Base-by-base conservation (phyloP, 768 basidiomycete genomes). In the Goffeauzyma gilvescens region DNA sequence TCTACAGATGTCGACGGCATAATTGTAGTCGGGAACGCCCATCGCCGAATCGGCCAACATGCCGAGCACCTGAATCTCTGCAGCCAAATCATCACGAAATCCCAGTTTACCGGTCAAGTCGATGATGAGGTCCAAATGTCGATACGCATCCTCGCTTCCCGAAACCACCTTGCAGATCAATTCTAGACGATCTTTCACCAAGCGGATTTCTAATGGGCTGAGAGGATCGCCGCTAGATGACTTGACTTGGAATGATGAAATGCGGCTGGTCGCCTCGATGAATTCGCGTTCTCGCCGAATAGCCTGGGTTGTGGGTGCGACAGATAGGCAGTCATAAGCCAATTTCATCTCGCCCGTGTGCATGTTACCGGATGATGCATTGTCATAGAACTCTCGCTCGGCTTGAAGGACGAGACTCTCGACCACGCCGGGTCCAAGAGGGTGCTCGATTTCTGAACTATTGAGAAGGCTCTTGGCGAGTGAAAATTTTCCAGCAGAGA, bases 251-350 rank as follows among this genome's bases (percentile, higher is more conserved):
- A 84, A 98, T 3, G 90, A 85, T n/a, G 79, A 75, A 9, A 98
- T 76, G 2, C 84, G 78, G 20, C 86, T 90, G 1, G 93, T 98
- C 2, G 93, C 93, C 66, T 96, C 89, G 49, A 98, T 93, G 63
- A 95, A 98, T 42, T 85, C 80, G 43, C 77, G 79, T 59, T 95
- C 85, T 45, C 67, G 68, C 12, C 62, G 51, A 42, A 89, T 69
- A 0, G 67, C 68, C 14, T 75, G 72, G 0, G 85, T 78, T 4
- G 68, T 63, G 5, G 67, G 68, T 1, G 81, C 76, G 10, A 95
- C 81, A 38, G 76, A 69, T 41, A 96, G 69, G 54, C 93, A 96
- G 44, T 90, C 84, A 62, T 89, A 89, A 1, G 93, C 93, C 37
- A 85, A 68, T 60, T 86, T 90, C 89, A 98, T 95, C 39, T 90